Percentiles rank a stretch among this genome's conserved stretches.
Conservation (phyloP, 2,329 filamentous ascomycete species). For the Pseudogymnoascus sp. region DNA sequence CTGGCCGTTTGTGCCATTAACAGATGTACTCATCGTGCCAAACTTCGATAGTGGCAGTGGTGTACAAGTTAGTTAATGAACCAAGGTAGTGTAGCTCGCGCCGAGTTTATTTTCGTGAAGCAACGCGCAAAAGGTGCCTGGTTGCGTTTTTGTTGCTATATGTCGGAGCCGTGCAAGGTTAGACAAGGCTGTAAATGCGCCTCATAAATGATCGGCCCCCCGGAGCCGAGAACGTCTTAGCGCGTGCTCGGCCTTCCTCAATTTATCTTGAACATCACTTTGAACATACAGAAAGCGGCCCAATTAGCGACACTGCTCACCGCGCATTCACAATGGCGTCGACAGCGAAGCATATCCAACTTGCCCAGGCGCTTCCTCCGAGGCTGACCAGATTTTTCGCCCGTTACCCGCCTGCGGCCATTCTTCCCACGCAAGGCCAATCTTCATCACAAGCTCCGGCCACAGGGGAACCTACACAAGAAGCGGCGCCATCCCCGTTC, state of each 20-base stretch:
- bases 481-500: constrained; percentile 63
- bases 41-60: not conserved
- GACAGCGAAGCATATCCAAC: constrained; percentile 31
- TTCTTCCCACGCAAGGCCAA: constrained; percentile 36
- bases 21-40: not conserved
- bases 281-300: not conserved
- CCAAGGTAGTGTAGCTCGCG: constrained; percentile 7
- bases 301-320: constrained; percentile 5
- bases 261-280: constrained; percentile 10
- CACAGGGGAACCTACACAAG: not conserved
- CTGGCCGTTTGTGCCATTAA: constrained; percentile 18
- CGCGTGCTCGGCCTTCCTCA: not conserved
- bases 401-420: constrained; percentile 69
- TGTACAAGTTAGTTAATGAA: constrained; percentile 10
- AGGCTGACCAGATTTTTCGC: constrained; percentile 81
- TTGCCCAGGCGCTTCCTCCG: constrained; percentile 66
- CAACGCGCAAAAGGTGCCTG: not conserved
- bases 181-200: constrained; percentile 8
- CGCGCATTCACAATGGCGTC: constrained; percentile 17
- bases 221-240: constrained; percentile 7
- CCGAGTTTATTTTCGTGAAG: not conserved
- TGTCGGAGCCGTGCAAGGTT: not conserved
- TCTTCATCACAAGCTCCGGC: not conserved
- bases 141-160: not conserved
- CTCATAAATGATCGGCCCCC: not conserved